phyloP scores from a whole-genome alignment of 2,329 filamentous ascomycete genomes.

The Hypoxylon sp. region DNA sequence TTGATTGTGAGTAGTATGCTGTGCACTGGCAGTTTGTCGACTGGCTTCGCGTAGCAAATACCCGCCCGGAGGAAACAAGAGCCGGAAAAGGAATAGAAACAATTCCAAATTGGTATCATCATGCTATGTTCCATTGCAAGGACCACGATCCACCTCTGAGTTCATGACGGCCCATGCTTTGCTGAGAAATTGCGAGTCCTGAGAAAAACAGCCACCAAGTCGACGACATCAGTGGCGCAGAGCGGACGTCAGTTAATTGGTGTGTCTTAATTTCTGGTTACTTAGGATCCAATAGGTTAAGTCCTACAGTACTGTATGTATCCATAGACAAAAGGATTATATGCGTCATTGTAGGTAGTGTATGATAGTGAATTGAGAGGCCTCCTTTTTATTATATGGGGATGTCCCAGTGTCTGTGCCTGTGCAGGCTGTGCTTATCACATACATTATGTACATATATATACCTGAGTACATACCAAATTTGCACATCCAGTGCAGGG shows the following conservation, averaged over 20 bases:
- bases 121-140: background rate
- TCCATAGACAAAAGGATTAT: background rate
- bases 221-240: conserved; percentile 4
- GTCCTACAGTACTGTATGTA: background rate
- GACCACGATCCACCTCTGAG: conserved; percentile 1
- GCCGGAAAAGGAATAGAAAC: conserved; percentile 12
- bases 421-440: no score
- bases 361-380: background rate
- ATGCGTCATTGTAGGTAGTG: background rate
- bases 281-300: background rate
- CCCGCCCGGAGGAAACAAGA: conserved; percentile 12
- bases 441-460: no score
- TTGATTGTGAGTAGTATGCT: conserved; percentile 1
- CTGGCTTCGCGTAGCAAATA: conserved; percentile 6
- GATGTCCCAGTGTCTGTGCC: no score
- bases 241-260: background rate
- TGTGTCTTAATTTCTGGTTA: no score
- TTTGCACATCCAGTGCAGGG: no score
- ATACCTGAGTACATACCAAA: no score
- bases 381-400: background rate
- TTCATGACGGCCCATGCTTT: background rate
- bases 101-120: conserved; percentile 6
- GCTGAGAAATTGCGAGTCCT: background rate
- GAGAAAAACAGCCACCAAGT: background rate
- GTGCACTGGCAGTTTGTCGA: background rate